Evolutionary conservation across 31 red algal genomes (phyloP).

Genomic region (Asparagopsis taxiformis): DNA sequence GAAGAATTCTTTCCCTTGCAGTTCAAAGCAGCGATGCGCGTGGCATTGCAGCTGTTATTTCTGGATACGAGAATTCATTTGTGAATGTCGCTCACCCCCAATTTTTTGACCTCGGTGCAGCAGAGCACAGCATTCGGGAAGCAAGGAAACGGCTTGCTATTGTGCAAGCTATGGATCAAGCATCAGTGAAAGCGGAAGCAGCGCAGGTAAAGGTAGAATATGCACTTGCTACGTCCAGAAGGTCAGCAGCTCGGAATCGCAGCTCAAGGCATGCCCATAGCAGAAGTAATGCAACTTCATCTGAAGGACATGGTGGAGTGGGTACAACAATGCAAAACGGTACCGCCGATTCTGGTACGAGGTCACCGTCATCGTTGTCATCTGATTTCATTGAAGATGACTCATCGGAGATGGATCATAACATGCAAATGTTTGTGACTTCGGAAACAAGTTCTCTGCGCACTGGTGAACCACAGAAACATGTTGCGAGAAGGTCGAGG

Average conservation of each 20-base stretch:
- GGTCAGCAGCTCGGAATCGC: constrained; percentile 43
- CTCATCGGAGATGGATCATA: neutral
- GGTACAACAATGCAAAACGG: constrained; percentile 3
- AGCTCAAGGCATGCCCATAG: neutral
- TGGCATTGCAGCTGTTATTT: constrained; percentile 58
- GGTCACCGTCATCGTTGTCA: constrained; percentile 15
- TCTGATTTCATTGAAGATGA: constrained; percentile 33
- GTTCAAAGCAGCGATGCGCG: constrained; percentile 36
- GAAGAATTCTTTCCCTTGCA: constrained; percentile 16
- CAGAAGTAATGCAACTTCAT: neutral
- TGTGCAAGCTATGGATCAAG: constrained; percentile 77
- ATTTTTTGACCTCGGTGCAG: constrained; percentile 20
- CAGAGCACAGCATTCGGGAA: constrained; percentile 10
- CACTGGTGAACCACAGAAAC: neutral
- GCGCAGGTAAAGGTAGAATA: constrained; percentile 71
- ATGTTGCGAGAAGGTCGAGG: neutral
- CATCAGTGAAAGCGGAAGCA: constrained; percentile 68
- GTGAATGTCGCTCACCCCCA: constrained; percentile 16
- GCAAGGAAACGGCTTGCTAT: constrained; percentile 43
- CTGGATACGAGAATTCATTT: constrained; percentile 64
- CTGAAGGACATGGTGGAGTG: neutral
- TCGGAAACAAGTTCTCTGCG: neutral
- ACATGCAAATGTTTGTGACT: neutral
- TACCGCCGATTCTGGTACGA: constrained; percentile 1
- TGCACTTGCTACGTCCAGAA: constrained; percentile 50